phyloP scores from a whole-genome alignment of 371 early-diverging fungal genomes.

The Thermomucor indicae-seudaticae region DNA sequence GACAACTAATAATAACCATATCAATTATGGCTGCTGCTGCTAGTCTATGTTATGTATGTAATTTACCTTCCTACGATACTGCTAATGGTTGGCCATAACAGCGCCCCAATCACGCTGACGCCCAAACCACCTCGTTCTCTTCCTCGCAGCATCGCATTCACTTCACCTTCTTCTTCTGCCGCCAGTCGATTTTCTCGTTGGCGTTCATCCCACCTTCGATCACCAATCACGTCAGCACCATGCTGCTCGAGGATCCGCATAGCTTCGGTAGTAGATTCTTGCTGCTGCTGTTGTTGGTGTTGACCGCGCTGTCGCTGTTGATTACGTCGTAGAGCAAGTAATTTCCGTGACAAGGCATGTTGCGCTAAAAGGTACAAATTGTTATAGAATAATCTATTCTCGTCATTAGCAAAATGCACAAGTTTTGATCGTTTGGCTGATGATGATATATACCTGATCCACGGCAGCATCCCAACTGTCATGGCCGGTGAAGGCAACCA shows the following conservation, averaged over 20 bases:
- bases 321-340: conserved; percentile 12
- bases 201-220: conserved; percentile 7
- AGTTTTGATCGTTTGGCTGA: conserved; percentile 6
- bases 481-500: conserved; percentile 56
- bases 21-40: not conserved
- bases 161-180: conserved; percentile 7
- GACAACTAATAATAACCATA: conserved; percentile 25
- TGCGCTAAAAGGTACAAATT: conserved; percentile 28
- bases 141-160: conserved; percentile 1
- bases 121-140: conserved; percentile 28
- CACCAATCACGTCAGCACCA: conserved; percentile 3
- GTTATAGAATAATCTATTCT: conserved; percentile 47
- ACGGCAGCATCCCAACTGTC: conserved; percentile 53
- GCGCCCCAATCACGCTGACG: conserved; percentile 46
- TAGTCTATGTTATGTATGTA: not conserved
- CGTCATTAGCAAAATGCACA: not conserved
- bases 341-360: conserved; percentile 18
- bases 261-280: not conserved
- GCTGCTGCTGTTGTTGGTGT: conserved; percentile 15
- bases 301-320: conserved; percentile 6
- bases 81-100: conserved; percentile 49
- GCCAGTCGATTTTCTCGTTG: conserved; percentile 3
- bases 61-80: conserved; percentile 39
- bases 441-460: conserved; percentile 36
- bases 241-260: not conserved